These are phyloP conservation scores for Esteya vermicola DNA, from an alignment of 2,329 filamentous ascomycete species.

Conservation along the genomic window DNA sequence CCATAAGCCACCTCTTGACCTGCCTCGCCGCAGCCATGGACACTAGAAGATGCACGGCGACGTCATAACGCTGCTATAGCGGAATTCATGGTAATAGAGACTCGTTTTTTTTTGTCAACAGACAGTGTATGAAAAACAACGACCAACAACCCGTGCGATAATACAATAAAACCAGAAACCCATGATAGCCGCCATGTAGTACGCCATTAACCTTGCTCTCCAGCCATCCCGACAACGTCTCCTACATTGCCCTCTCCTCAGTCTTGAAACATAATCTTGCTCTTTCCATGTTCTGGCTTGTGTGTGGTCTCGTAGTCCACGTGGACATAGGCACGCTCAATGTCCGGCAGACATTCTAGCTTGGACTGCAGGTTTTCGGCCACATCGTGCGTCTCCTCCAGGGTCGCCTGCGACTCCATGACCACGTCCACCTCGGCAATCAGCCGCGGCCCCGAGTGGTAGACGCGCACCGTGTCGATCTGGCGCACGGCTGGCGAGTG, in stretches of 20 bases:
- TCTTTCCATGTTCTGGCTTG: conserved; percentile 65
- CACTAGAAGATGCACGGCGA: too few relatives aligned
- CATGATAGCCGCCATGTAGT: too few relatives aligned
- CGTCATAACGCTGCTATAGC: too few relatives aligned
- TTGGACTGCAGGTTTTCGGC: conserved; percentile 91
- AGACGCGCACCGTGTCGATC: conserved; percentile 91
- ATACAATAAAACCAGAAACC: too few relatives aligned
- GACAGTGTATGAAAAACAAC: too few relatives aligned
- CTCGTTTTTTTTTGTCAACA: too few relatives aligned
- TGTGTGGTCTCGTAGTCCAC: conserved; percentile 96
- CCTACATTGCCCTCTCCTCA: not conserved
- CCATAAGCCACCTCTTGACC: too few relatives aligned
- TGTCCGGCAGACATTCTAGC: conserved; percentile 77
- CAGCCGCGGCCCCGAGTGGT: conserved; percentile 75
- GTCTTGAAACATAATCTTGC: conserved; percentile 36
- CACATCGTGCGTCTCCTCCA: conserved; percentile 77
- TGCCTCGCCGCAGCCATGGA: too few relatives aligned
- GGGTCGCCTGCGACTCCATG: conserved; percentile 62
- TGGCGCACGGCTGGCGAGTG: conserved; percentile 69
- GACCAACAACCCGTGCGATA: too few relatives aligned
- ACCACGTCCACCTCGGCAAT: conserved; percentile 96
- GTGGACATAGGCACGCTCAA: conserved; percentile 91
- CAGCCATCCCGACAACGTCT: too few relatives aligned
- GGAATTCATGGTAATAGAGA: too few relatives aligned
- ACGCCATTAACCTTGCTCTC: too few relatives aligned